Conservation (phyloP, 2,329 filamentous ascomycete genomes). For the Verticillium albo-atrum region DNA sequence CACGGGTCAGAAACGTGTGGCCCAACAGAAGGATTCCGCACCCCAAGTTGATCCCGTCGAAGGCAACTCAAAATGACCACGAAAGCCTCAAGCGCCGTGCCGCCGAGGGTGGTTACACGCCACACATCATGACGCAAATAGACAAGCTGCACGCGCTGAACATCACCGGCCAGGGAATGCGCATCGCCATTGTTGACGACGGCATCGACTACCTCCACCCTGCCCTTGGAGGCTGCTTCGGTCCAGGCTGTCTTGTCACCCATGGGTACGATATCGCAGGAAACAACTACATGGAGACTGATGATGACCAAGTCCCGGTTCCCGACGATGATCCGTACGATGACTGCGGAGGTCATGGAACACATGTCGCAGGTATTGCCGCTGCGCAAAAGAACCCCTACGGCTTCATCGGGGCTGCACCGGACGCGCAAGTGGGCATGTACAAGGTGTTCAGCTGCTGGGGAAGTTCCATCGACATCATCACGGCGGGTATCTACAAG, state of each 20-base stretch:
- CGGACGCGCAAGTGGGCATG: conserved; percentile 47
- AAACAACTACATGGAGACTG: conserved; percentile 38
- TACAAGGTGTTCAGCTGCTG: conserved; percentile 54
- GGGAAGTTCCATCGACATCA: conserved; percentile 47
- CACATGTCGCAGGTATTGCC: conserved; percentile 57
- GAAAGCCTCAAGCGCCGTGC: conserved; percentile 4
- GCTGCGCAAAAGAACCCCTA: conserved; percentile 48
- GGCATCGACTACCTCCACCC: conserved; percentile 59
- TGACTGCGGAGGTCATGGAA: conserved; percentile 52
- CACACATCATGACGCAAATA: conserved; percentile 53
- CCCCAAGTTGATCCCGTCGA: conserved; percentile 7
- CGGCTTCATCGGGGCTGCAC: conserved; percentile 53
- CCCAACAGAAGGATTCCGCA: conserved; percentile 18
- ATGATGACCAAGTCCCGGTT: conserved; percentile 36
- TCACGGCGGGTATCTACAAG: conserved; percentile 54
- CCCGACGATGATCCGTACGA: conserved; percentile 44
- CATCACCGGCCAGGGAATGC: conserved; percentile 45
- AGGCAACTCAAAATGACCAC: conserved; percentile 5
- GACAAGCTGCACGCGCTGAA: conserved; percentile 45
- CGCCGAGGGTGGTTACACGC: conserved; percentile 25
- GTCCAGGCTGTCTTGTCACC: conserved; percentile 50
- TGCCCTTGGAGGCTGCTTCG: conserved; percentile 60
- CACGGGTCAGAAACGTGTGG: conserved; percentile 22
- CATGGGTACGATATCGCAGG: conserved; percentile 55
- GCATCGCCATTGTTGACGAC: conserved; percentile 49